Evolutionary conservation across 108 stramenopile genomes (phyloP).

Genomic region (Ochromonas danica): DNA sequence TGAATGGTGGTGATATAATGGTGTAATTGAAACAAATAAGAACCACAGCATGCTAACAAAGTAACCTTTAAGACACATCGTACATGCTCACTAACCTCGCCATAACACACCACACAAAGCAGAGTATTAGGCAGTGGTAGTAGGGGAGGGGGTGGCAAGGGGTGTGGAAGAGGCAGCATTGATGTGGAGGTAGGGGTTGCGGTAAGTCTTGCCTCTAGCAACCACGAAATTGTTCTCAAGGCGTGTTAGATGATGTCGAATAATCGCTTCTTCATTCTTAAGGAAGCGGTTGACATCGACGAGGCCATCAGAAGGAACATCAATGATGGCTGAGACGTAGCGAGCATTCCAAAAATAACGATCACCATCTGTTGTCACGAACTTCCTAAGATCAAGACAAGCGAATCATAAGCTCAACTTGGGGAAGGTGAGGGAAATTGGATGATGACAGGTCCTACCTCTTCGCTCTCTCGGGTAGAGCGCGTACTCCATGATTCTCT

Average conservation of each 20-base stretch:
- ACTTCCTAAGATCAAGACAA: background rate
- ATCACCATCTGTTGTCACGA: background rate
- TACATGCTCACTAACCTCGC: too few species aligned
- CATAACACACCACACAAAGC: too few species aligned
- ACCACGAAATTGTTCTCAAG: background rate
- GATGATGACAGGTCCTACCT: background rate
- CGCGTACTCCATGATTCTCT: background rate
- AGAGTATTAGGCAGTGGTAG: too few species aligned
- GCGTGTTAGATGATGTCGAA: background rate
- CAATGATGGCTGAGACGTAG: background rate
- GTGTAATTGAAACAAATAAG: too few species aligned
- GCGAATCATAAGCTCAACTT: background rate
- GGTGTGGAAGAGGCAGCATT: too few species aligned
- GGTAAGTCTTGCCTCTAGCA: background rate
- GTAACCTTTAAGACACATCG: too few species aligned
- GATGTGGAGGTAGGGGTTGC: background rate
- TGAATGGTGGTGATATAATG: too few species aligned
- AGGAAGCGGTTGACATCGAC: background rate
- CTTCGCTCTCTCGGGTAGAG: conserved; percentile 1
- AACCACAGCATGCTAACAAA: too few species aligned
- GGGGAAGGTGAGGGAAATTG: background rate
- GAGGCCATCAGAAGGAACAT: background rate
- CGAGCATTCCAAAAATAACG: conserved; percentile 19
- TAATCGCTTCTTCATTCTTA: background rate
- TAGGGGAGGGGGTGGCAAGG: too few species aligned